These are phyloP conservation scores for Hypoxylon lienhwacheense DNA, from an alignment of 495 filamentous ascomycete genomes.

Conservation along the genomic window DNA sequence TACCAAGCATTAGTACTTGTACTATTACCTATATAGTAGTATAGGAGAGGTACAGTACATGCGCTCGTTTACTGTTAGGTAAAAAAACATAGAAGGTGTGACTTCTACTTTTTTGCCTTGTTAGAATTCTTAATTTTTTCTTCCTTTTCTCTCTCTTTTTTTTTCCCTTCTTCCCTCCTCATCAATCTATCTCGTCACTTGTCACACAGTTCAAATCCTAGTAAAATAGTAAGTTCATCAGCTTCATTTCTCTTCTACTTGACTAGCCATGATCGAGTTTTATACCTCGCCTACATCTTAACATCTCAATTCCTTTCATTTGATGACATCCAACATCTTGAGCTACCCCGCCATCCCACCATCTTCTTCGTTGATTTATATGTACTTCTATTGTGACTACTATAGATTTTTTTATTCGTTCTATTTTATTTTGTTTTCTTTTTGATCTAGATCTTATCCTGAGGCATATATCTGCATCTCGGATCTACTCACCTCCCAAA, in stretches of 20 bases:
- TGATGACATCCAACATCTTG: conserved; percentile 27
- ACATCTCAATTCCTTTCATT: conserved; percentile 11
- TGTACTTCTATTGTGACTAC: conserved; percentile 25
- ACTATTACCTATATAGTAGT: background rate
- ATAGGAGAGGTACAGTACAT: background rate
- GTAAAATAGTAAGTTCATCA: conserved; percentile 27
- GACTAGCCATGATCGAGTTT: conserved; percentile 1
- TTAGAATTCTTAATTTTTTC: conserved; percentile 13
- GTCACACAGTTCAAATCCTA: background rate
- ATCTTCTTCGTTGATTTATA: conserved; percentile 18
- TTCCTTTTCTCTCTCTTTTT: conserved; percentile 6
- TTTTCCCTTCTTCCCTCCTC: background rate
- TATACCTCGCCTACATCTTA: background rate
- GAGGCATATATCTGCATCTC: conserved; percentile 37
- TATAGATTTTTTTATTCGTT: too few species aligned
- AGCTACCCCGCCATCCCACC: conserved; percentile 40
- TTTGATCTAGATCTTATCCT: conserved; percentile 14
- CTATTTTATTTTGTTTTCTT: too few species aligned
- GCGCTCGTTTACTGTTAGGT: too few species aligned
- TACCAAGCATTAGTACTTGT: too few species aligned
- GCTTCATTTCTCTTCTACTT: conserved; percentile 15
- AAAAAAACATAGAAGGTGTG: too few species aligned
- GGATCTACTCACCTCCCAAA: conserved; percentile 10
- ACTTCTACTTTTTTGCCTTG: conserved; percentile 22
- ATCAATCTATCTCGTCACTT: conserved; percentile 15